Evolutionary conservation across 2,329 filamentous ascomycete species (phyloP), one percentile per base, ranked within the genome.

Genomic region (Fusarium annulatum): DNA sequence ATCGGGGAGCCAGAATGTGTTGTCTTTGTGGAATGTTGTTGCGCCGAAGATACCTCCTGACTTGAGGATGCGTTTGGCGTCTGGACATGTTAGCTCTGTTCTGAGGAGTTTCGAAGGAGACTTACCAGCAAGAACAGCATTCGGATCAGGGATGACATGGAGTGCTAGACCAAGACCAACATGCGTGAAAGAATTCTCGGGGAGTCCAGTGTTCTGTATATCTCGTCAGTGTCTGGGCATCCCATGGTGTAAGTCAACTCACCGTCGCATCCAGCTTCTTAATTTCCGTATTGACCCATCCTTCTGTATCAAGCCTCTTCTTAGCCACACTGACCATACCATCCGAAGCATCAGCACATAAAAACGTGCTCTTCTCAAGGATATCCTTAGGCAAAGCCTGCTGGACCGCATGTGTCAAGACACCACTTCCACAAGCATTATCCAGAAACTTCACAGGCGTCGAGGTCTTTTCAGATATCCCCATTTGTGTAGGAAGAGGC

Each of bases 371-470:
- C 60, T 78, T 75, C 14, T 75, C 77, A 26, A 87, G 80, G 9
- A 85, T 78, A 3, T 83, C 74, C 12, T 76, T 78, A 18, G 81
- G 71, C 19, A 89, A 66, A 6, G 74, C 77, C 15, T 77, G 76
- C 63, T 87, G 84, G 19, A 89, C 73, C 33, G 85, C 78, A 14
- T 84, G 83, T 2, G 85, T 85, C 18, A 88, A 80, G 21, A 88
- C 81, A 1, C 88, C 88, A 8, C 83, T 82, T 1, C 88, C 88
- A 62, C 88, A 90, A 11, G 86, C 88, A 69, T 85, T 85, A 65
- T 90, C 88, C 16, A 90, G 76, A 30, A 90, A 72, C 6, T 57
- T 53, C 53, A 87, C 79, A 0, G 84, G 82, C 10, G 70, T 80
- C 42, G 46, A 51, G 0, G 30, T 59, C 7, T 65, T 33, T 30